Evolutionary conservation across 805 yeast species (phyloP), one percentile per base, ranked within the genome.

Genomic region (Komagataella pseudopastoris): DNA sequence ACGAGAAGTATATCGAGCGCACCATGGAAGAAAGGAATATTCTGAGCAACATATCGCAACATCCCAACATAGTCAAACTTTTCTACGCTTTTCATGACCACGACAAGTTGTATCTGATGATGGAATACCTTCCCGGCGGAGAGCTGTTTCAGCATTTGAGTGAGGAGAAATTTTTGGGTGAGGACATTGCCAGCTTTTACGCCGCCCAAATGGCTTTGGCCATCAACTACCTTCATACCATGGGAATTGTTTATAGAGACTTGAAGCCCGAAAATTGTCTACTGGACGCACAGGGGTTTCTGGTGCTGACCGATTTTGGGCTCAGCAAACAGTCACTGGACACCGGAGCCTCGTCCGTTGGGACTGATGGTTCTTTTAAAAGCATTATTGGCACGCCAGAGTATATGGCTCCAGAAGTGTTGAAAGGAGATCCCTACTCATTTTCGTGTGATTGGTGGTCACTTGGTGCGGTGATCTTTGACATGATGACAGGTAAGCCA

Each of bases 381-480:
- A 77, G 86, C 10, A 65, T 85, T 56, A 77, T 81, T 50, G 93
- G 93, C 1, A 85, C 93, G 0, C 87, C 89, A 0, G 88, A 85
- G 60, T 85, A 85, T 59, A 85, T 88, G 81, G 96, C 96, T 0
- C 96, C 96, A 2, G 96, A 88, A 63, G 83, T 89, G 36, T 69
- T 88, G 23, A 78, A 76, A 53, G 96, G 95, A 20, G 76, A 81
- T 57, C 78, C 80, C 16, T 89, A 88, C 63, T 88, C 84, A 58
- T 83, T 78, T 51, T 74, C 80, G 36, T 93, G 89, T 49, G 96
- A 88, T 63, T 88, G 95, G 86, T 88, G 96, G 88, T 87, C 96
- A 0, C 67, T 89, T 39, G 96, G 96, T 0, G 85, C 95, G 48
- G 83, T 88, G 6, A 69, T 83, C 49, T 85, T 69, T 59, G 96